Evolutionary conservation across 345 rosid species (phyloP), one percentile per base, ranked within the genome.

Genomic region (Acer campestre): DNA sequence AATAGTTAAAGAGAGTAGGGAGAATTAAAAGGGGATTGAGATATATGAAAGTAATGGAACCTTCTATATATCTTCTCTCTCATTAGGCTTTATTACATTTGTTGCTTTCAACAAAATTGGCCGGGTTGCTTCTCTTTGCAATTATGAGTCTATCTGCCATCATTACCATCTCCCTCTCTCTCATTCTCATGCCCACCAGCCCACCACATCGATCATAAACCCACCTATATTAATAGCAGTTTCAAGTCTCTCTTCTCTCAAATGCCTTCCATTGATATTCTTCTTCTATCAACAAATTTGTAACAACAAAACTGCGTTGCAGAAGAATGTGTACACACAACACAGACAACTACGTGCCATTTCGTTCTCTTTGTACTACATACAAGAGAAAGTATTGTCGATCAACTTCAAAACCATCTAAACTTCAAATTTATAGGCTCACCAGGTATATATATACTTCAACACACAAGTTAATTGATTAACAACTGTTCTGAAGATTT

Each of bases 61-160:
- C 72, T 84, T 66, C 81, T 68, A 59, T 78, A 51, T 42, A 20
- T 55, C 46, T 42, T 42, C 46, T 35, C 6, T 35, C 55, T 49
- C 55, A 13, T 49, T 69, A 42, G 75, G 75, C 25, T 44, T 40
- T 72, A 68, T 69, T 5, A 49, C 61, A 66, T 10, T 80, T 16
- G 27, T 38, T 51, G 74, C 25, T 3, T 59, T 17, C 38, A 25
- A 25, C 23, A 62, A 51, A n/a, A 68, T 23, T 49, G 75, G 31
- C 31, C 31, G 31, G 77, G 79, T 75, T 82, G 81, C 83, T 84
- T 84, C 78, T 68, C 80, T 75, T 79, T 49, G 80, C 81, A 82
- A 86, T 81, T 72, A 80, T 82, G 80, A 81, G 80, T 78, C 82
- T 74, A 80, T 72, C 80, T 65, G 58, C 82, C 89, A 88, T 87